Conservation (phyloP, 208 protist species). For the Sergeia podlipaevii region DNA sequence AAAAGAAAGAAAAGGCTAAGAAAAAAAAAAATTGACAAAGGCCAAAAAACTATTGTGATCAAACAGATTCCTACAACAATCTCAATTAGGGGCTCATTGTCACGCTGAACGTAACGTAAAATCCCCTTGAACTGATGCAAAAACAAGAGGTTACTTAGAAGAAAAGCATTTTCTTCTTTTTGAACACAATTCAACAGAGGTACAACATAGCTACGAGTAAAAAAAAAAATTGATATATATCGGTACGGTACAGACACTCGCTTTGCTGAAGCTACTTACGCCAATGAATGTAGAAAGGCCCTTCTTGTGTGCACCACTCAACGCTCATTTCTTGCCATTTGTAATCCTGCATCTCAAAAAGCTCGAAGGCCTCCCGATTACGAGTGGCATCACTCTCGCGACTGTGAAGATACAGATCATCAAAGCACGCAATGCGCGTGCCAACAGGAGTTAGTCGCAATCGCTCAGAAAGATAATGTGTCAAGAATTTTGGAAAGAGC, state of each 20-base stretch:
- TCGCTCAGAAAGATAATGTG: conserved; percentile 58
- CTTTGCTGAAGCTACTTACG: conserved; percentile 15
- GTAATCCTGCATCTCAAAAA: conserved; percentile 68
- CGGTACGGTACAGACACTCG: neutral
- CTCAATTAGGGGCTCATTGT: no score
- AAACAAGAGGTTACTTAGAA: no score
- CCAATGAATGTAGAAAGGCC: conserved; percentile 55
- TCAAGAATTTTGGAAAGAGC: conserved; percentile 57
- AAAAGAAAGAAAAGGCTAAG: neutral
- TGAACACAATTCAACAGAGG: no score
- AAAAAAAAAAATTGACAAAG: conserved; percentile 6
- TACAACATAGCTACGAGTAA: conserved; percentile 1
- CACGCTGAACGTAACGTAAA: no score
- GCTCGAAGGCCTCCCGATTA: conserved; percentile 57
- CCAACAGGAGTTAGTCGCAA: conserved; percentile 28
- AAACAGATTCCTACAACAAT: neutral
- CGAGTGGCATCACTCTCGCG: conserved; percentile 36
- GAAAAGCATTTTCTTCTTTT: no score
- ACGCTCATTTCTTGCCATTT: conserved; percentile 56
- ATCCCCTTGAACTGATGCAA: no score
- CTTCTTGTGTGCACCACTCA: conserved; percentile 54
- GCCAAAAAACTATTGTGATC: conserved; percentile 5
- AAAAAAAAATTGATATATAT: neutral
- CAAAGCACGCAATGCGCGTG: conserved; percentile 59
- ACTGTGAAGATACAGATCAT: conserved; percentile 65